Base-by-base conservation (phyloP, 768 basidiomycete species). In the Neoboletus brunneissimus region DNA sequence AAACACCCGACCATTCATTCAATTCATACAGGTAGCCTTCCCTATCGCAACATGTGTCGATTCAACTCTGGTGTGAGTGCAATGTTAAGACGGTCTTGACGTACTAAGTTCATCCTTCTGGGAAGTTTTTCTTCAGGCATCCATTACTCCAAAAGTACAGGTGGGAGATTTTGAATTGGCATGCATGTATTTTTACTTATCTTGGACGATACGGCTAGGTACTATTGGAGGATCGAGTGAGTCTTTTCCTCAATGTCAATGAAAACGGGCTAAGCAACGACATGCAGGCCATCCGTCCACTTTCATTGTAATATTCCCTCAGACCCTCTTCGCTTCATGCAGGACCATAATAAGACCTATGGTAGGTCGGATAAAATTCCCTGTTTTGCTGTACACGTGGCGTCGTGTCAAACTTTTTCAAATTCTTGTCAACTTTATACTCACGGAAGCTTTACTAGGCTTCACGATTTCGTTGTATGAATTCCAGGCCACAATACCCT, bases 31-130 rank as follows among this genome's bases (percentile, higher is more conserved):
- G 59, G 56, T 32, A 54, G 58, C 56, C 47, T 59, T 34, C 18
- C 73, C 3, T 88, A 89, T 60, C 79, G 86, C 18, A 86, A 88
- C 59, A 88, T 90, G 88, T 89, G 88, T 70, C 77, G 88, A 20
- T 90, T 81, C 74, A 86, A 88, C 66, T 87, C 85, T 2, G 86
- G 85, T 1, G 84, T 87, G 59, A 64, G 81, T 73, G 4, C 23
- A 11, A 25, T 10, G 2, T 7, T 29, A 12, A 11, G 22, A 44
- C 38, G 5, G 15, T 35, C 22, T 11, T 23, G 18, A 37, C 40
- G n/a, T 47, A 16, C 13, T 25, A 32, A 45, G 48, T 51, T 42
- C 38, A 56, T 41, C 40, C 54, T 41, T 18, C 38, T 11, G 10
- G 27, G 1, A 48, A 83, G 76, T 83, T 79, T 75, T 86, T 86